Base-by-base conservation (phyloP, 192 early-diverging fungal species). In the Helicostylum pulchrum region DNA sequence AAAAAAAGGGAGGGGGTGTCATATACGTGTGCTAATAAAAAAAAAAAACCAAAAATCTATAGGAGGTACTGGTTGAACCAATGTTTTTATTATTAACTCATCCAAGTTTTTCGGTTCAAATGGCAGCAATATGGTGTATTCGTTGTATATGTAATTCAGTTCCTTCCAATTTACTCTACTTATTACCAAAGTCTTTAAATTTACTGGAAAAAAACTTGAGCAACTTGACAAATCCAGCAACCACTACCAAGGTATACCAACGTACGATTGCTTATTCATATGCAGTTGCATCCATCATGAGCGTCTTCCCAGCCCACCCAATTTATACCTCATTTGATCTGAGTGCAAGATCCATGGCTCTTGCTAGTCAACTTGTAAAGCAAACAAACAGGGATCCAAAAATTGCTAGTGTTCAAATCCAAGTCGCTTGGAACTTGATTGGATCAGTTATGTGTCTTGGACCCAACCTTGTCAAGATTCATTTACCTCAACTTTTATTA, bases 351-450 rank as follows among this genome's bases (percentile, higher is more conserved):
- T 83, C 93, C 10, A 92, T 94, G 56, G 82, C 87, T 1, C 73
- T 96, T 7, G 80, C 90, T 9, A 84, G 79, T 12, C 88, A 92
- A 61, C 65, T 97, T 20, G 75, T 97, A 17, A 86, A 90, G 43
- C 60, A 74, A 73, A 42, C 80, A 67, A 75, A 76, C 59, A 89
- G 87, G 70, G 89, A 91, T 20, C 47, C 78, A 1, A 67, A 73
- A 34, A 74, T 90, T 26, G 84, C 83, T 8, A 76, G 75, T 55
- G 77, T 81, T 17, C 90, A 93, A 50, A 54, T 82, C 10, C 85
- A 90, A 39, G 85, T 92, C 10, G 90, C 84, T 0, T 95, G 93
- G 93, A 86, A 77, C 9, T 70, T 95, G 8, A 81, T 95, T 7
- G 87, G 86, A 2, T 76, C 85, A 0, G 66, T 95, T 20, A 88